These are phyloP conservation scores for Bacidia gigantensis DNA, from an alignment of 495 filamentous ascomycete species.

Conservation along the genomic window DNA sequence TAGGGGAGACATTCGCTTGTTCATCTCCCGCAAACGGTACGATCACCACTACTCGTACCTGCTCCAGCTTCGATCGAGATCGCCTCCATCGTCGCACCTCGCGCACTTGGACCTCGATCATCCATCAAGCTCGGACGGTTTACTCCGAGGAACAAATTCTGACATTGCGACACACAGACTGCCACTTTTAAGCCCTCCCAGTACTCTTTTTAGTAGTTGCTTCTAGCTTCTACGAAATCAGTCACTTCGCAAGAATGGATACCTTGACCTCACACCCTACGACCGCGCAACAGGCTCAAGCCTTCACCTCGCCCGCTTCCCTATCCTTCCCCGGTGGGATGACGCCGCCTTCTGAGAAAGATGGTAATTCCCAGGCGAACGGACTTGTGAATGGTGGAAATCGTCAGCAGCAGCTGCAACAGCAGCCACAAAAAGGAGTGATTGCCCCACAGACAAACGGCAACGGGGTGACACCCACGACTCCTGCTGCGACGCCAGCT, in stretches of 20 bases:
- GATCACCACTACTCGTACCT: constrained; percentile 23
- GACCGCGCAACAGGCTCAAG: constrained; percentile 77
- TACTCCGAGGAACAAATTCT: constrained; percentile 4
- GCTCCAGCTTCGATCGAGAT: constrained; percentile 8
- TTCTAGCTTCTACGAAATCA: constrained; percentile 15
- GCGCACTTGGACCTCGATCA: constrained; percentile 10
- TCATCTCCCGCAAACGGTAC: constrained; percentile 82
- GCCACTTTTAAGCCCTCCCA: constrained; percentile 9
- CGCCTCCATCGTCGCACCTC: constrained; percentile 8
- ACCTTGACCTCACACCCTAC: constrained; percentile 78
- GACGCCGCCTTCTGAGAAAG: constrained; percentile 60
- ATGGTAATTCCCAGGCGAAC: constrained; percentile 33
- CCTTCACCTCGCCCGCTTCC: constrained; percentile 77
- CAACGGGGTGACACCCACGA: constrained; percentile 87
- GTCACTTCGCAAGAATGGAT: constrained; percentile 50
- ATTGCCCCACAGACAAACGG: constrained; percentile 42
- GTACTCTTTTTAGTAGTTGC: constrained; percentile 1
- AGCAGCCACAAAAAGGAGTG: constrained; percentile 40
- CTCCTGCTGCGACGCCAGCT: constrained; percentile 86
- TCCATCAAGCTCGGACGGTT: constrained; percentile 2
- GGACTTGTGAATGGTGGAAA: constrained; percentile 35
- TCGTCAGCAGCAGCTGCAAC: constrained; percentile 33
- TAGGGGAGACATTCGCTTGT: constrained; percentile 99
- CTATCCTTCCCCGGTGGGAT: constrained; percentile 81
- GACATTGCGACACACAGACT: constrained; percentile 15